Evolutionary conservation across 2,329 filamentous ascomycete genomes (phyloP).

Genomic region (Ophiostoma novo-ulmi): DNA sequence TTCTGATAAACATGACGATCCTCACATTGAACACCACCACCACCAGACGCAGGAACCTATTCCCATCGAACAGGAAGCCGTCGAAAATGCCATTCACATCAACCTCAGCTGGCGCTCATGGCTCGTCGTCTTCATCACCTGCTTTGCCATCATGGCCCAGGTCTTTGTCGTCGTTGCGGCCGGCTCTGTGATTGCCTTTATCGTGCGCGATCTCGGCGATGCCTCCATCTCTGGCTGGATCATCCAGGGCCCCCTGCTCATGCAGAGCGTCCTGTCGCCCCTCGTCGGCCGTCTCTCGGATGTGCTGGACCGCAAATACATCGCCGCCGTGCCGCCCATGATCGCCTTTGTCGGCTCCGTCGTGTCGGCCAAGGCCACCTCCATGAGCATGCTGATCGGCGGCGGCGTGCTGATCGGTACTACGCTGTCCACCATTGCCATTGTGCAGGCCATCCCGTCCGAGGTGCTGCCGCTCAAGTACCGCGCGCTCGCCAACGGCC

Average conservation of each 20-base stretch:
- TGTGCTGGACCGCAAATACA: conserved; percentile 50
- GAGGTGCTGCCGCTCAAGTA: conserved; percentile 55
- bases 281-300: conserved; percentile 53
- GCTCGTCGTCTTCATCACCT: conserved; percentile 42
- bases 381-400: conserved; percentile 52
- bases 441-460: conserved; percentile 52
- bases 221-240: conserved; percentile 50
- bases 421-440: conserved; percentile 50
- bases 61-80: conserved; percentile 32
- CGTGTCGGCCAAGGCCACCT: conserved; percentile 50
- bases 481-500: conserved; percentile 51
- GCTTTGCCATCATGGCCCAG: conserved; percentile 49
- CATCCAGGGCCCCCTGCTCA: conserved; percentile 52
- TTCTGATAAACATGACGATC: neutral
- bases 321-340: conserved; percentile 48
- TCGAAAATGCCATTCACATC: conserved; percentile 38
- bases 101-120: conserved; percentile 52
- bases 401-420: conserved; percentile 54
- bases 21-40: neutral
- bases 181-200: conserved; percentile 53
- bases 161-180: conserved; percentile 53
- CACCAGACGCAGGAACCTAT: conserved; percentile 23
- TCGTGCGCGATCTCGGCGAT: conserved; percentile 49
- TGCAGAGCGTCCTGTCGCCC: conserved; percentile 53
- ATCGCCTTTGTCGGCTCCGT: conserved; percentile 51